Evolutionary conservation across 1,284 basidiomycete genomes (phyloP).

Genomic region (Sporisorium exsertum): DNA sequence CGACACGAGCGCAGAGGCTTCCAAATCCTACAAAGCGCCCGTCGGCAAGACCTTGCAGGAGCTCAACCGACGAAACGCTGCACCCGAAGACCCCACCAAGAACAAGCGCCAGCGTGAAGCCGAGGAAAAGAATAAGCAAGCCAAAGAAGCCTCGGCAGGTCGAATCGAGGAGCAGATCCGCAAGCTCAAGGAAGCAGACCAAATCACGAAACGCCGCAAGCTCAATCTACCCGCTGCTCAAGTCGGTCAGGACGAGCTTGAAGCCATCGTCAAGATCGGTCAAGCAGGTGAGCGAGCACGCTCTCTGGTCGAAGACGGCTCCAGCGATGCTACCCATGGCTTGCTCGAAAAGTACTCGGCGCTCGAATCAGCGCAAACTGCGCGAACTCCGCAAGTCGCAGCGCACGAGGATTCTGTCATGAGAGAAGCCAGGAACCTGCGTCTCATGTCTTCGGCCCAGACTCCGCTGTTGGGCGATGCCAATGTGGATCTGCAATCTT

Average conservation of each 20-base stretch:
- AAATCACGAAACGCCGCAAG: slow-evolving; percentile 87
- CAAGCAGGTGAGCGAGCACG: slow-evolving; percentile 89
- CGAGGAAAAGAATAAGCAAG: slow-evolving; percentile 88
- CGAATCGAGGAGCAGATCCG: slow-evolving; percentile 92
- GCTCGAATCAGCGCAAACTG: slow-evolving; percentile 86
- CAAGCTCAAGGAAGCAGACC: slow-evolving; percentile 95
- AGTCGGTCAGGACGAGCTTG: slow-evolving; percentile 93
- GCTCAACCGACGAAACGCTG: slow-evolving; percentile 78
- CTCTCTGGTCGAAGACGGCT: slow-evolving; percentile 76
- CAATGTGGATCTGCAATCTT: slow-evolving; percentile 75
- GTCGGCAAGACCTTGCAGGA: slow-evolving; percentile 83
- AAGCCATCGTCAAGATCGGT: slow-evolving; percentile 99
- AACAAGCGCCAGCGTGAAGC: slow-evolving; percentile 56
- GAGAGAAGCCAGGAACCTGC: slow-evolving; percentile 92
- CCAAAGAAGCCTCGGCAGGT: slow-evolving; percentile 70
- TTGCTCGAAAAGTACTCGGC: slow-evolving; percentile 92
- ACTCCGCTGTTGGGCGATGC: slow-evolving; percentile 96
- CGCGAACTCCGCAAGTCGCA: slow-evolving; percentile 89
- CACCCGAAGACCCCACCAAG: slow-evolving; percentile 73
- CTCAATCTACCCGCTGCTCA: slow-evolving; percentile 89
- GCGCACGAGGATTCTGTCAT: slow-evolving; percentile 78
- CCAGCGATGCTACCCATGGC: slow-evolving; percentile 83
- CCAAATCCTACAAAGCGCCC: slow-evolving; percentile 86
- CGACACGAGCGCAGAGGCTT: slow-evolving; percentile 93
- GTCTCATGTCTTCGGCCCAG: slow-evolving; percentile 89